A percentile compares a stretch with the other conserved stretches of the same genome.
Conservation (phyloP, 1,284 basidiomycete species). For the Pseudozyma tsukubaensis region DNA sequence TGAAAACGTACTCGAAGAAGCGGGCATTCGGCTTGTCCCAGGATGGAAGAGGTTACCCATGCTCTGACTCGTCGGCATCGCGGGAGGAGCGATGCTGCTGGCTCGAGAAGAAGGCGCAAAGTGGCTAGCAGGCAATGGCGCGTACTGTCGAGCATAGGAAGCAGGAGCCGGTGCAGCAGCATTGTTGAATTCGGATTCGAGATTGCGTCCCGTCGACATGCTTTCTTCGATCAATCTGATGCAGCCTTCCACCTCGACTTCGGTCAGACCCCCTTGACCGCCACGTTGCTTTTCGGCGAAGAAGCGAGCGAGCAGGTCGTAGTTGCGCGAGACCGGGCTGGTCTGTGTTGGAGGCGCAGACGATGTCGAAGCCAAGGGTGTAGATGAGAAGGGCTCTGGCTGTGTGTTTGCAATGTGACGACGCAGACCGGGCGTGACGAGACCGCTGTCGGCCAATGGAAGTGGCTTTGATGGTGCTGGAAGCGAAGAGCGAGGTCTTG, state of each 20-base stretch:
- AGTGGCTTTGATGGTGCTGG: constrained; percentile 23
- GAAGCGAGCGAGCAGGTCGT: constrained; percentile 57
- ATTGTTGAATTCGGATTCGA: constrained; percentile 35
- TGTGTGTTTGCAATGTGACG: constrained; percentile 18
- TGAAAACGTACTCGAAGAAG: constrained; percentile 40
- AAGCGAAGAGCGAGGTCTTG: constrained; percentile 9
- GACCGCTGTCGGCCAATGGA: constrained; percentile 31
- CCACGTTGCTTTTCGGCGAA: constrained; percentile 56
- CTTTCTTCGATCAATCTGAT: constrained; percentile 55
- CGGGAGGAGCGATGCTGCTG: constrained; percentile 39
- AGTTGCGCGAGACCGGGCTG: constrained; percentile 56
- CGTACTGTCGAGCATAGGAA: constrained; percentile 9
- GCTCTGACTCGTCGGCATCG: constrained; percentile 33
- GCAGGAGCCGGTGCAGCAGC: background rate
- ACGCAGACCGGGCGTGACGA: constrained; percentile 46
- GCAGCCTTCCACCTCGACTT: constrained; percentile 59
- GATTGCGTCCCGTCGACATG: constrained; percentile 42
- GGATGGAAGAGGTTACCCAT: constrained; percentile 44
- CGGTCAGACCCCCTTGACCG: constrained; percentile 45
- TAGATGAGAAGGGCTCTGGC: constrained; percentile 1
- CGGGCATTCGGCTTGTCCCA: constrained; percentile 22
- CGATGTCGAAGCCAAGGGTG: constrained; percentile 22
- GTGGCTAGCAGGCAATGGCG: constrained; percentile 7
- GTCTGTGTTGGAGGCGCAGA: constrained; percentile 26
- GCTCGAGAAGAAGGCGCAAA: constrained; percentile 30